Evolutionary conservation across 768 basidiomycete species (phyloP).

Genomic region (Suillus occidentalis): DNA sequence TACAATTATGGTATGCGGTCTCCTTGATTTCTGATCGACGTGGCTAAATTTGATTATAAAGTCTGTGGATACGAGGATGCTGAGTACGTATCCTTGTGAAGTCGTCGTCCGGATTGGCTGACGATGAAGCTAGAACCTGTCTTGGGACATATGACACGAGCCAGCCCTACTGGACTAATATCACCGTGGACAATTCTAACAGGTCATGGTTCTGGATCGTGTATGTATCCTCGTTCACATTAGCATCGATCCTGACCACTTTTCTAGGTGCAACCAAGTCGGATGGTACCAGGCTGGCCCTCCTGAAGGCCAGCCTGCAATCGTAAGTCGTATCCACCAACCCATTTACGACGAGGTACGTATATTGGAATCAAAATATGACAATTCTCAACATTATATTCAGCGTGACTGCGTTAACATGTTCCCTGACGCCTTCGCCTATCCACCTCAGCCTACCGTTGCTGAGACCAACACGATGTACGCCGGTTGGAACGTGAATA

Average conservation of each 20-base stretch:
- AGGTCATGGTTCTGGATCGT: conserved; percentile 77
- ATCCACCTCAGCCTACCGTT: conserved; percentile 44
- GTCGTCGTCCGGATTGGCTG: conserved; percentile 20
- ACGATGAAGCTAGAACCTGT: conserved; percentile 39
- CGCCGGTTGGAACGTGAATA: conserved; percentile 60
- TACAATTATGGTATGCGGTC: conserved; percentile 40
- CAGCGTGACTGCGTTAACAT: conserved; percentile 68
- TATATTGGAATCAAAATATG: too few species aligned
- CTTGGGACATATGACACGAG: conserved; percentile 43
- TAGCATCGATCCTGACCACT: neutral
- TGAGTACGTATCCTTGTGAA: conserved; percentile 41
- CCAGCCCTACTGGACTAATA: conserved; percentile 50
- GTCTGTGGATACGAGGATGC: conserved; percentile 50
- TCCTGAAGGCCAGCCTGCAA: conserved; percentile 34
- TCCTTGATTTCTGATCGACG: neutral
- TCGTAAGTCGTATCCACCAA: conserved; percentile 34
- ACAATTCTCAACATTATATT: neutral
- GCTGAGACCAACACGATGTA: conserved; percentile 49
- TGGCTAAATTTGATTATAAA: conserved; percentile 23
- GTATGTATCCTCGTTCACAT: conserved; percentile 31
- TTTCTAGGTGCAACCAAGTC: conserved; percentile 63
- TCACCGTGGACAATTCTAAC: conserved; percentile 48
- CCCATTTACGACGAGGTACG: conserved; percentile 30
- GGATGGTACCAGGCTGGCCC: conserved; percentile 49
- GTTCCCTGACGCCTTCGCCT: conserved; percentile 61